Evolutionary conservation across 257 asterid species (phyloP).

Genomic region (Petunia secreta): DNA sequence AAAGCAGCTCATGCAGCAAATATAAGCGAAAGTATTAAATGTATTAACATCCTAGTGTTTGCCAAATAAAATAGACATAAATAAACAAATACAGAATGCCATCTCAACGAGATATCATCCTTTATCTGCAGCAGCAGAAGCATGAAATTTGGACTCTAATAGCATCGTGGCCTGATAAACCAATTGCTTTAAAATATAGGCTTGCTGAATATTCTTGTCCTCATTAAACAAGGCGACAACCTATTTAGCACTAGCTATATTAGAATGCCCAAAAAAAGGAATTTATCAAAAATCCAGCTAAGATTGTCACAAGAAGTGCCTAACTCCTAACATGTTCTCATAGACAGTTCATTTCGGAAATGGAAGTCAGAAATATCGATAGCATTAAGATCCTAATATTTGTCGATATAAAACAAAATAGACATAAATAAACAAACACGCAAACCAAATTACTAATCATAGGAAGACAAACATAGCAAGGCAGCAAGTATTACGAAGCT

Average conservation of each 20-base stretch:
- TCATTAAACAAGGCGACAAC: not conserved
- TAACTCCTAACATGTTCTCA: not conserved
- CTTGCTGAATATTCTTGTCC: not conserved
- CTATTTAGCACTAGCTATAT: not conserved
- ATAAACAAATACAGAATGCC: too few relatives aligned
- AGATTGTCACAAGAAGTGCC: slow-evolving; percentile 8
- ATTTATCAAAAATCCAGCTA: not conserved
- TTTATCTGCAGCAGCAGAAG: too few relatives aligned
- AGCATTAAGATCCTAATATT: slow-evolving; percentile 7
- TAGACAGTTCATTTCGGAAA: not conserved
- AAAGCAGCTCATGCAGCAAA: too few relatives aligned
- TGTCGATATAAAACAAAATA: not conserved
- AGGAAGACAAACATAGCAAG: not conserved
- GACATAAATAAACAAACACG: not conserved
- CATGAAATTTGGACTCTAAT: too few relatives aligned
- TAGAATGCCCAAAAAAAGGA: not conserved
- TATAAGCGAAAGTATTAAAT: too few relatives aligned
- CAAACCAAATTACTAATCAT: not conserved
- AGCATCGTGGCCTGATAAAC: too few relatives aligned
- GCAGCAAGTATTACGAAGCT: not conserved
- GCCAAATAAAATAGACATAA: too few relatives aligned
- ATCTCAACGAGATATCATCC: too few relatives aligned
- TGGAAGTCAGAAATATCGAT: not conserved
- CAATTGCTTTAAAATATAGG: too few relatives aligned
- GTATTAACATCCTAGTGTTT: too few relatives aligned